Base-by-base conservation (phyloP, 257 asterid genomes). In the Gentiana straminea region DNA sequence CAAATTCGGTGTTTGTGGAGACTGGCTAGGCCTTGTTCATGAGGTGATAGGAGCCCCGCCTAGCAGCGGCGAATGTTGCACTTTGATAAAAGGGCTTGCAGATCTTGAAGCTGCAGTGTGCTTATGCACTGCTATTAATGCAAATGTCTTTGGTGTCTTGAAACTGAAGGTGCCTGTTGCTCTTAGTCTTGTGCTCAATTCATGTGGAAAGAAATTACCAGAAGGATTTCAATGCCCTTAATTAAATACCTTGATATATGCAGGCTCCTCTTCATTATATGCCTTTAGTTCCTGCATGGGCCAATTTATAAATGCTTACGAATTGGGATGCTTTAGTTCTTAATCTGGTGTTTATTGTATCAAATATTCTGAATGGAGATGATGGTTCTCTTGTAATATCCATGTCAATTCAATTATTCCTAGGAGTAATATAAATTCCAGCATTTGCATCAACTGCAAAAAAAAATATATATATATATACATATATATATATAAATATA, bases 161-260 rank as follows among this genome's bases (percentile, higher is more conserved):
- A 81, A 76, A 47, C 34, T 83, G 5, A 24, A 81, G 35, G 52
- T 86, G 51, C 93, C 94, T 0, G 55, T 89, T 44, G 95, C 94
- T 33, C 24, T 89, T 47, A 86, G 84, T 62, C 36, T 77, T 77
- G 63, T 76, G 43, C 12, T 89, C 36, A 81, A 86, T 71, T 73
- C 94, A 37, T 89, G 97, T 60, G 97, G 90, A 60, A 89, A 89
- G 79, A 78, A 84, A 64, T 77, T 81, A 55, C 95, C 97, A 1
- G 24, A 78, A 56, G 94, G 90, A 50, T 89, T 86, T 64, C 67
- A 58, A 41, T 89, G 97, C 64, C 52, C 66, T 12, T 67, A 47
- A 59, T 24, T 24, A 24, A 24, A 24, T 24, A 24, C 24, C 24
- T 24, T 24, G 24, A 24, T 24, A 24, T 24, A 24, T 24, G 24